These are phyloP conservation scores for Paecilomyces formosus DNA, from an alignment of 2,329 filamentous ascomycete genomes.

Conservation along the genomic window DNA sequence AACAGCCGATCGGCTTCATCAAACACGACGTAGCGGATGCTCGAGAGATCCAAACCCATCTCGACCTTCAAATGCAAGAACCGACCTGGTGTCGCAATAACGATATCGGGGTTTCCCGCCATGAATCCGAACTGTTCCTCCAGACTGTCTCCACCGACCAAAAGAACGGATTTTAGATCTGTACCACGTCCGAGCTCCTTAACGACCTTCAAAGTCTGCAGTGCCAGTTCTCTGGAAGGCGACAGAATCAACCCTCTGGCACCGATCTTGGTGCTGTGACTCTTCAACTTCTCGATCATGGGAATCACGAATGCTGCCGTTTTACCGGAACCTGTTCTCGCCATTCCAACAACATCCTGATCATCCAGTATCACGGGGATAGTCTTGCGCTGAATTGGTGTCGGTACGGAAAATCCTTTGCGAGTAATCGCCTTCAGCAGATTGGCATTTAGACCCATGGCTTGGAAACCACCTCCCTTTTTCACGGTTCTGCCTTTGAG, in stretches of 20 bases:
- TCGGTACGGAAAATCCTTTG: conserved; percentile 94
- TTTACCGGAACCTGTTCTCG: conserved; percentile 96
- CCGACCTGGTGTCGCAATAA: conserved; percentile 93
- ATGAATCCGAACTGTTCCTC: conserved; percentile 93
- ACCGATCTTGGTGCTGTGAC: conserved; percentile 79
- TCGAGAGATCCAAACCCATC: conserved; percentile 86
- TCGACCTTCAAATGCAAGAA: conserved; percentile 97
- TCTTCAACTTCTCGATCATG: conserved; percentile 90
- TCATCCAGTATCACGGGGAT: conserved; percentile 85
- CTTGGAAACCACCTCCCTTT: conserved; percentile 94
- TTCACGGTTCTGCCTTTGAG: conserved; percentile 79
- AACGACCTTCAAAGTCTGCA: conserved; percentile 93
- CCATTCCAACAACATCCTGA: conserved; percentile 98
- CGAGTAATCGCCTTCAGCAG: conserved; percentile 84
- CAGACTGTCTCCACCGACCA: conserved; percentile 90
- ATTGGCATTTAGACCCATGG: conserved; percentile 78
- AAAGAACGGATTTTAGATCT: conserved; percentile 78
- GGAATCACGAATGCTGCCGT: conserved; percentile 97
- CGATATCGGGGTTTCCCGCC: conserved; percentile 90
- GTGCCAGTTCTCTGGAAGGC: conserved; percentile 84
- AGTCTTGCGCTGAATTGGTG: conserved; percentile 93
- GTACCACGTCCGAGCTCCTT: conserved; percentile 90
- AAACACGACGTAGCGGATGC: conserved; percentile 89
- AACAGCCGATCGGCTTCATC: conserved; percentile 96
- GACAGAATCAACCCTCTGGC: conserved; percentile 82